Evolutionary conservation across 1,284 basidiomycete species (phyloP).

Genomic region (Pseudozyma hubeiensis): DNA sequence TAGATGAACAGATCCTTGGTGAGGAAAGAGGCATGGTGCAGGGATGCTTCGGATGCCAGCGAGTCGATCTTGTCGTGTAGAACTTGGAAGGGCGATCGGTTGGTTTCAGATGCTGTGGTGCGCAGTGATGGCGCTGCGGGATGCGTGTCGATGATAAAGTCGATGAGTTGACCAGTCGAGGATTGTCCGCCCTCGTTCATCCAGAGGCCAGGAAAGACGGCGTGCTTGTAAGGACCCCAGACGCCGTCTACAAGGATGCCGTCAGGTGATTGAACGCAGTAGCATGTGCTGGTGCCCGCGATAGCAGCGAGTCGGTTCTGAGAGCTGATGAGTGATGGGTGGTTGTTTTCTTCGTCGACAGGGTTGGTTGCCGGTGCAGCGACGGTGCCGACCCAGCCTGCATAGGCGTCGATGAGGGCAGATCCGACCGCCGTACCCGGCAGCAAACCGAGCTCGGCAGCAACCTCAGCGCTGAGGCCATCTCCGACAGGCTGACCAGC

Average conservation of each 20-base stretch:
- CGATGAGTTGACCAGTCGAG: slow-evolving; percentile 97
- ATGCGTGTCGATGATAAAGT: slow-evolving; percentile 94
- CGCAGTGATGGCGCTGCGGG: slow-evolving; percentile 81
- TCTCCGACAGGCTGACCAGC: slow-evolving; percentile 90
- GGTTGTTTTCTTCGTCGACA: slow-evolving; percentile 70
- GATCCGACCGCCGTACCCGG: slow-evolving; percentile 94
- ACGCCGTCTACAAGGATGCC: slow-evolving; percentile 90
- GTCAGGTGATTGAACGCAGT: slow-evolving; percentile 77
- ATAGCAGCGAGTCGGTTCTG: slow-evolving; percentile 85
- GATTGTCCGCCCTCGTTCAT: slow-evolving; percentile 99
- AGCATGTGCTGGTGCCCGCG: slow-evolving; percentile 95
- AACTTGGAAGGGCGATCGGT: slow-evolving; percentile 73
- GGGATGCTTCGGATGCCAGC: slow-evolving; percentile 72
- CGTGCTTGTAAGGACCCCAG: slow-evolving; percentile 94
- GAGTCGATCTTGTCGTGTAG: slow-evolving; percentile 81
- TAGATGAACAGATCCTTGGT: slow-evolving; percentile 92
- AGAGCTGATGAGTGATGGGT: slow-evolving; percentile 54
- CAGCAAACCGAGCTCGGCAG: slow-evolving; percentile 83
- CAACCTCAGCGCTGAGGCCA: slow-evolving; percentile 82
- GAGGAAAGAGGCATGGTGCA: slow-evolving; percentile 74
- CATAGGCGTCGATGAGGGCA: slow-evolving; percentile 96
- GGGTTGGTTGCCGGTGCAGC: slow-evolving; percentile 78
- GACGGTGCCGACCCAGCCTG: slow-evolving; percentile 98
- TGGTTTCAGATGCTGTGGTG: slow-evolving; percentile 71
- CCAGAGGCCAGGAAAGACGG: slow-evolving; percentile 84